phyloP scores from a whole-genome alignment of 2,329 filamentous ascomycete genomes.

The Claviceps maximensis region DNA sequence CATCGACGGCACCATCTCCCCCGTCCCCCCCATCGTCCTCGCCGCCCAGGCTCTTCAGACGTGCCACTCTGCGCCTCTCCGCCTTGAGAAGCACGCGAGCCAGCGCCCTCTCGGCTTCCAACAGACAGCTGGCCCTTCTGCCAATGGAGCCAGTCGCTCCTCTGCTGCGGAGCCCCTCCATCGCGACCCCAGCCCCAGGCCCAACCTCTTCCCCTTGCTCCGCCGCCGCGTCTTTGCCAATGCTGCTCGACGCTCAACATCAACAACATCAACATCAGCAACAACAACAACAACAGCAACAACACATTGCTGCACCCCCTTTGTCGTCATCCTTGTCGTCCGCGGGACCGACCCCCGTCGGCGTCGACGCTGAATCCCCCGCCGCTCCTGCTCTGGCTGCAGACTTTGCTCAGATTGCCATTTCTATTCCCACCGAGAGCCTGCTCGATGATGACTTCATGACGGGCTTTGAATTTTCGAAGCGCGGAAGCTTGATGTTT shows the following conservation, averaged over 20 bases:
- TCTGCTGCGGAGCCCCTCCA: conserved; percentile 13
- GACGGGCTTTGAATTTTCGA: conserved; percentile 44
- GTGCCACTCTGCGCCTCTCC: conserved; percentile 15
- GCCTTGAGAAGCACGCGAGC: conserved; percentile 9
- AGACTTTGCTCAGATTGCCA: conserved; percentile 38
- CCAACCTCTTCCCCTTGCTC: conserved; percentile 12
- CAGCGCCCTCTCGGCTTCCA: conserved; percentile 7
- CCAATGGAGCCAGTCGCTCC: conserved; percentile 10
- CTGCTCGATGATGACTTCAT: conserved; percentile 47
- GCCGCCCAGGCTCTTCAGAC: conserved; percentile 13
- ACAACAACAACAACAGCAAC: background rate
- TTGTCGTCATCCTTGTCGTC: background rate
- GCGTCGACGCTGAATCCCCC: conserved; percentile 11
- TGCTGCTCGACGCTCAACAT: background rate
- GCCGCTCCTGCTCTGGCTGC: conserved; percentile 15
- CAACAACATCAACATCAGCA: background rate
- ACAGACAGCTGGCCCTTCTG: conserved; percentile 5
- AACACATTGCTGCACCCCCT: background rate
- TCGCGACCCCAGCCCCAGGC: conserved; percentile 7
- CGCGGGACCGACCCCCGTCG: conserved; percentile 7
- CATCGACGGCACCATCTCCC: background rate
- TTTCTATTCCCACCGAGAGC: conserved; percentile 41
- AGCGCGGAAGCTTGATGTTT: conserved; percentile 51
- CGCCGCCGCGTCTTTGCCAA: background rate
- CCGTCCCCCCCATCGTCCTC: background rate